Percentiles rank a stretch among this genome's conserved stretches.
Conservation (phyloP, 2,329 filamentous ascomycete species). For the Fusarium sp. region DNA sequence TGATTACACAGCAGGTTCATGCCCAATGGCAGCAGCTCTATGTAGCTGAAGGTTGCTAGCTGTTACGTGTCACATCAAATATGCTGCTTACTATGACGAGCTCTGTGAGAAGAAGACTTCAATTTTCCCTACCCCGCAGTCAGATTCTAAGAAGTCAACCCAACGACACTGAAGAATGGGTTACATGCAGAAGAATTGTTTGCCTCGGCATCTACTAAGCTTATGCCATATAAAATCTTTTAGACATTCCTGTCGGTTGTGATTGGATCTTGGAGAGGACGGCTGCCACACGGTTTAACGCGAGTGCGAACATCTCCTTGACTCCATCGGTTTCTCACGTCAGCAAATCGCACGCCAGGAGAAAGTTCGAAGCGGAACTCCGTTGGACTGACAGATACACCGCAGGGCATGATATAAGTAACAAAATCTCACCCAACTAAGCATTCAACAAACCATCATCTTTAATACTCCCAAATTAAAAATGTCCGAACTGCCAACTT, state of each 20-base stretch:
- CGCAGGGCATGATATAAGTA: neutral
- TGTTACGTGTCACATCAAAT: neutral
- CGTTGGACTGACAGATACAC: neutral
- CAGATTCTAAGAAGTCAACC: neutral
- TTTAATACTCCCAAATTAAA: neutral
- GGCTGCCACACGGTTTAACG: neutral
- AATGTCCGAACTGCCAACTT: constrained; percentile 4
- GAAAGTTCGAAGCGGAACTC: neutral
- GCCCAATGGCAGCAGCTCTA: accelerated
- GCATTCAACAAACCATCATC: accelerated
- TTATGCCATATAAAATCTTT: neutral
- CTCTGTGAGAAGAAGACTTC: too few relatives aligned
- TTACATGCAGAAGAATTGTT: too few relatives aligned
- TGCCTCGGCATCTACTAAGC: neutral
- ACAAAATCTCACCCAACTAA: too few relatives aligned
- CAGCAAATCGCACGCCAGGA: neutral
- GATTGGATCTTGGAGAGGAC: too few relatives aligned
- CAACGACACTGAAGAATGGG: neutral
- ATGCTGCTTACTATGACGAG: neutral
- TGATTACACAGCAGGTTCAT: accelerated
- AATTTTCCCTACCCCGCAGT: neutral
- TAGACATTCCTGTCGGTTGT: neutral
- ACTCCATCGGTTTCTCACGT: neutral
- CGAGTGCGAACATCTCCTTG: neutral
- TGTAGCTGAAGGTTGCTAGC: accelerated